These are phyloP conservation scores for Candida glucosophila DNA, from an alignment of 1,139 yeast genomes.

Conservation along the genomic window DNA sequence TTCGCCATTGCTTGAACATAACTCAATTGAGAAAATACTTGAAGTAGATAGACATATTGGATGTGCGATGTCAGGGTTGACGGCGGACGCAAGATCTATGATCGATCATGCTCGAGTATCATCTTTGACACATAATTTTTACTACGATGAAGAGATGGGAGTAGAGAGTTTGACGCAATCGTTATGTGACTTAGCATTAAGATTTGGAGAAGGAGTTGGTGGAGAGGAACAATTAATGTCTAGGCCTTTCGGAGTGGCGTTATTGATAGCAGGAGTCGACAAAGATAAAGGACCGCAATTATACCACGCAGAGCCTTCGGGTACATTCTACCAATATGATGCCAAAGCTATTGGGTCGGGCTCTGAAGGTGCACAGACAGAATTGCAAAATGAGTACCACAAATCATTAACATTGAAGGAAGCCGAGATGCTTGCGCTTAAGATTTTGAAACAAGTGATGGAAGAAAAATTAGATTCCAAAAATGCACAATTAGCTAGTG, in stretches of 20 bases:
- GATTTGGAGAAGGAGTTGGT: constrained; percentile 98
- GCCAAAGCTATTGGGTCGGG: constrained; percentile 99
- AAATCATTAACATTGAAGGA: constrained; percentile 87
- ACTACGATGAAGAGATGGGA: constrained; percentile 86
- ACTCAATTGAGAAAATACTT: constrained; percentile 91
- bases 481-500: constrained; percentile 92
- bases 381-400: constrained; percentile 93
- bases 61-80: constrained; percentile 97
- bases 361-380: constrained; percentile 98
- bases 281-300: constrained; percentile 91
- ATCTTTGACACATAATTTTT: constrained; percentile 79
- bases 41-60: constrained; percentile 94
- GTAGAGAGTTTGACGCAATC: constrained; percentile 94
- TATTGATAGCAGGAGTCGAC: constrained; percentile 91
- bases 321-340: constrained; percentile 93
- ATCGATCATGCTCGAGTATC: constrained; percentile 96
- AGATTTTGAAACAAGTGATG: constrained; percentile 95
- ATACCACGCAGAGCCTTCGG: constrained; percentile 98
- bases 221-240: constrained; percentile 98
- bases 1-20: constrained; percentile 81
- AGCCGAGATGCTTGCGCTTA: constrained; percentile 84
- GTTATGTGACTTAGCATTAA: constrained; percentile 91
- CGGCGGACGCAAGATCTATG: constrained; percentile 98
- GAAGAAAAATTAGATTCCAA: constrained; percentile 95
- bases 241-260: constrained; percentile 97